Evolutionary conservation across 2,329 filamentous ascomycete genomes (phyloP).

Genomic region (Penicillium italicum): DNA sequence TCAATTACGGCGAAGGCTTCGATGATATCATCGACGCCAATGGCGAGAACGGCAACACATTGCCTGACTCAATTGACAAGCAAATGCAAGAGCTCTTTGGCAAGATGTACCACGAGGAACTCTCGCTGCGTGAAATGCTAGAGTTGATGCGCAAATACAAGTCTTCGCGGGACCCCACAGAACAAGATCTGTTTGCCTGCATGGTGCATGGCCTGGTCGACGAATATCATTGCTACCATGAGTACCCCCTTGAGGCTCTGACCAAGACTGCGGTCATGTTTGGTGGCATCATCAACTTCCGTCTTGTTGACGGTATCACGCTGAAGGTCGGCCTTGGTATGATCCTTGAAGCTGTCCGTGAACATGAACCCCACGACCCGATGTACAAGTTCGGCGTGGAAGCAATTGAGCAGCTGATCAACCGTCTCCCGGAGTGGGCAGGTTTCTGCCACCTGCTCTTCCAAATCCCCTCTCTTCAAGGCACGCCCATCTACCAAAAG

Average conservation of each 20-base stretch:
- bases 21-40: constrained; percentile 89
- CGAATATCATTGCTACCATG: constrained; percentile 91
- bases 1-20: constrained; percentile 92
- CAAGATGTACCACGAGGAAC: constrained; percentile 91
- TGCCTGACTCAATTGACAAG: constrained; percentile 73
- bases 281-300: constrained; percentile 91
- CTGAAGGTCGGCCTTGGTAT: constrained; percentile 93
- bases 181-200: constrained; percentile 94
- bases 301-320: constrained; percentile 82
- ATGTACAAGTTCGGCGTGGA: constrained; percentile 99
- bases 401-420: constrained; percentile 82
- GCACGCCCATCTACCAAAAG: constrained; percentile 78
- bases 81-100: constrained; percentile 99
- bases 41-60: constrained; percentile 72
- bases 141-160: constrained; percentile 83
- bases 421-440: constrained; percentile 88
- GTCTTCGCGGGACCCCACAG: constrained; percentile 72
- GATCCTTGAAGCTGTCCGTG: constrained; percentile 93
- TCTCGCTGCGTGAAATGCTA: constrained; percentile 81
- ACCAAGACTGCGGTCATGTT: constrained; percentile 96
- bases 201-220: constrained; percentile 99
- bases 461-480: constrained; percentile 74
- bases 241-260: constrained; percentile 92
- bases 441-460: constrained; percentile 84
- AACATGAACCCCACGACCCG: constrained; percentile 74